Conservation (phyloP, 2,329 filamentous ascomycete genomes). For the Fusarium tricinctum region DNA sequence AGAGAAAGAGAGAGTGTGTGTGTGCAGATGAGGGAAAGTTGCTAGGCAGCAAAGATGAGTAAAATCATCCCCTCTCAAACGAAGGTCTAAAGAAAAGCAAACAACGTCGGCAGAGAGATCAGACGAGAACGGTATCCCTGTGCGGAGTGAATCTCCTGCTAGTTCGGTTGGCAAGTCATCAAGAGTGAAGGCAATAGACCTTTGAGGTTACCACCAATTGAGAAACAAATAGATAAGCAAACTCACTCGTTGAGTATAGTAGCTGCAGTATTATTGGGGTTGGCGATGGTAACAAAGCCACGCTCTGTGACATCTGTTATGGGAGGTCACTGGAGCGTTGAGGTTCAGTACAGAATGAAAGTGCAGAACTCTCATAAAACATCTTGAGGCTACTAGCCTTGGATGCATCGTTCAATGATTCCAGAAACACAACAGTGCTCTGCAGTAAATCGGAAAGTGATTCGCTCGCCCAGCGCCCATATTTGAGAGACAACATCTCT, state of each 20-base stretch:
- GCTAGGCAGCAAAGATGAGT: background rate
- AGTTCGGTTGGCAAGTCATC: background rate
- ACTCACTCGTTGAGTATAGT: background rate
- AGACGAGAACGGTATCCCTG: background rate
- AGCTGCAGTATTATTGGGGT: background rate
- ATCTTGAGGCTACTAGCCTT: background rate
- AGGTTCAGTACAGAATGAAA: background rate
- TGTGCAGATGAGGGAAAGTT: background rate
- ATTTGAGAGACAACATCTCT: constrained; percentile 13
- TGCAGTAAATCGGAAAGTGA: background rate
- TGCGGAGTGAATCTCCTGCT: background rate
- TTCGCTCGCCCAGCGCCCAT: background rate
- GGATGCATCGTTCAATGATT: no score
- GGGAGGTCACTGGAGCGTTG: no score
- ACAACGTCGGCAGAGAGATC: background rate
- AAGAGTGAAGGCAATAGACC: background rate
- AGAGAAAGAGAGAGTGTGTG: background rate
- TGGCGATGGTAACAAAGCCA: background rate
- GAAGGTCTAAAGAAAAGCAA: background rate
- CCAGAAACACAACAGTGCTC: no score
- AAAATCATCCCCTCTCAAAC: constrained; percentile 4
- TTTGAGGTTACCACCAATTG: background rate
- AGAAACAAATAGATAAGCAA: background rate
- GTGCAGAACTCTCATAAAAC: background rate
- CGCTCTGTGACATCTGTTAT: background rate